Evolutionary conservation across 768 basidiomycete species (phyloP), one percentile per base, ranked within the genome.

Genomic region (Butyriboletus loyo): DNA sequence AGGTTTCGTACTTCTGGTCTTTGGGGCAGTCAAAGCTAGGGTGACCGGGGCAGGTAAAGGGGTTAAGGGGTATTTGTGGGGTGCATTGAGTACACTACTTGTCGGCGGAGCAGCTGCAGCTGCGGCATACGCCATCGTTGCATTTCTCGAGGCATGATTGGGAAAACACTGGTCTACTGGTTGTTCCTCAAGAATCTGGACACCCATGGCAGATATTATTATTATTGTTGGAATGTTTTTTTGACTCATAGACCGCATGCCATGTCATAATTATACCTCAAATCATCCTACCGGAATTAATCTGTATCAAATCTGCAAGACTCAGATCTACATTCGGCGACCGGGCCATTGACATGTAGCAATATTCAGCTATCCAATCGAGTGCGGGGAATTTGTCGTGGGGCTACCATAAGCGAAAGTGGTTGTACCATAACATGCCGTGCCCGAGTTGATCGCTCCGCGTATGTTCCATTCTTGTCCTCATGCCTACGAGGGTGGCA

Each of bases 61-160:
- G 4, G 60, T 74, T 0, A 72, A 74, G 28, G 88, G 88, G 4
- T 95, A 96, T 65, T 64, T 92, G 6, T 91, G 89, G 82, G 95
- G 95, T 14, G 92, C 93, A 6, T 65, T 91, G 21, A 87, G 84
- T 62, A 99, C 92, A 17, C 76, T 96, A 51, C 72, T 89, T 37
- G 96, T 98, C 1, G 96, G 96, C 32, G 94, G 93, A 11, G 71
- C 89, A 0, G 96, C 96, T 0, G 96, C 96, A 0, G 92, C 82
- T 1, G 83, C 85, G 0, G 83, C 86, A 1, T 87, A 82, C 54
- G 78, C 71, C 13, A 73, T 85, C 46, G 84, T 86, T 46, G 76
- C 74, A 31, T 61, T 75, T 1, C 62, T 86, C 35, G 83, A 83
- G 56, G 38, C 22, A 51, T 63, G 45, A 49, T 22, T 25, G 8